phyloP scores from a whole-genome alignment of 1,284 basidiomycete species.

The Rhodotorula sp. region DNA sequence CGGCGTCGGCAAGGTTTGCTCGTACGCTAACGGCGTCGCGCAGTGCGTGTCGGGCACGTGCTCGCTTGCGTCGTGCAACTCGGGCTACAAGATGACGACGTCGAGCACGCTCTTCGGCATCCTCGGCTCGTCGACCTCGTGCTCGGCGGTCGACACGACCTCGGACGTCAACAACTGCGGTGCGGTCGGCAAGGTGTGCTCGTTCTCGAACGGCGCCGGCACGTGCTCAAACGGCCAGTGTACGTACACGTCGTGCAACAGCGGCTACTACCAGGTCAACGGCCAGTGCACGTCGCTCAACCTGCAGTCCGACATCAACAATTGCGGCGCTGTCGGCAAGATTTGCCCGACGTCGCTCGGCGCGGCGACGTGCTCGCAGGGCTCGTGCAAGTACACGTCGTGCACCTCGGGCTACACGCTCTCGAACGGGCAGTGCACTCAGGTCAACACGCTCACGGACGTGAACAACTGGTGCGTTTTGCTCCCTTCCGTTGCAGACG shows the following conservation, averaged over 20 bases:
- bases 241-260: constrained; percentile 23
- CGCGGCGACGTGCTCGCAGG: constrained; percentile 1
- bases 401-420: constrained; percentile 18
- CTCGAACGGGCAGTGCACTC: constrained; percentile 10
- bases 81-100: constrained; percentile 25
- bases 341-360: constrained; percentile 10
- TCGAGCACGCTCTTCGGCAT: constrained; percentile 9
- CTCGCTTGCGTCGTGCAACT: constrained; percentile 20
- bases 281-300: constrained; percentile 5
- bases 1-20: constrained; percentile 23
- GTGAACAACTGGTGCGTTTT: constrained; percentile 17
- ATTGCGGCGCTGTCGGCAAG: constrained; percentile 23
- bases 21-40: constrained; percentile 17
- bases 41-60: constrained; percentile 12
- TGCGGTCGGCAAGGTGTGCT: constrained; percentile 28
- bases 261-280: constrained; percentile 28
- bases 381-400: constrained; percentile 2
- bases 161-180: constrained; percentile 37
- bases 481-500: too few relatives aligned
- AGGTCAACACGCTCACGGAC: constrained; percentile 12
- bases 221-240: constrained; percentile 23
- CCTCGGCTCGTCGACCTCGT: constrained; percentile 2
- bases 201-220: constrained; percentile 18
- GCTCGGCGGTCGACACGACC: constrained; percentile 11
- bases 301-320: constrained; percentile 18